Evolutionary conservation across 345 rosid species (phyloP).

Genomic region (Acer yangbiense): DNA sequence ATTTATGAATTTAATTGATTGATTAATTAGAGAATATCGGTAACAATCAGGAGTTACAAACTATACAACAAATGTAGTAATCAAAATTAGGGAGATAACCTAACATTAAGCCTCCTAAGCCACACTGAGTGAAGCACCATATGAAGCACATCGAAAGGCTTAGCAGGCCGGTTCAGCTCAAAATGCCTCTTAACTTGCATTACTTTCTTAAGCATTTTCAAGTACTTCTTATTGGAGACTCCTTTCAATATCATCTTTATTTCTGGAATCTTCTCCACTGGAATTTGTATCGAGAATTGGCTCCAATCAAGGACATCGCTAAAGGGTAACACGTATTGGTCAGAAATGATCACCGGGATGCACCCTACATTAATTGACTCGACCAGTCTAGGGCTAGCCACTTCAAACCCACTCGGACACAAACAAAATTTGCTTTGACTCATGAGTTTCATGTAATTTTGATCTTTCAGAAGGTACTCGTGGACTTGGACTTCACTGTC

Average conservation of each 20-base stretch:
- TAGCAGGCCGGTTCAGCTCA: constrained; percentile 51
- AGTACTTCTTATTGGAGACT: constrained; percentile 32
- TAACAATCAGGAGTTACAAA: background rate
- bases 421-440: constrained; percentile 51
- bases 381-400: constrained; percentile 65
- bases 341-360: constrained; percentile 59
- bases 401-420: constrained; percentile 73
- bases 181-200: constrained; percentile 52
- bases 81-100: constrained; percentile 20
- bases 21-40: no score
- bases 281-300: constrained; percentile 44
- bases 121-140: constrained; percentile 74
- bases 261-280: constrained; percentile 38
- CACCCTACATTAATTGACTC: constrained; percentile 56
- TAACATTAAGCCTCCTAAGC: constrained; percentile 64
- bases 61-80: background rate
- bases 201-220: constrained; percentile 43
- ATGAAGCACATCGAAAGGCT: constrained; percentile 60
- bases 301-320: constrained; percentile 69
- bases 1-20: no score
- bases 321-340: constrained; percentile 50
- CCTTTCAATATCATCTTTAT: constrained; percentile 50
- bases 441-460: constrained; percentile 47
- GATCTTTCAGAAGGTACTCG: constrained; percentile 40
- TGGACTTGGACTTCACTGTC: constrained; percentile 56